A percentile compares a stretch with the other conserved stretches of the same genome.
Conservation (phyloP, 2,329 filamentous ascomycete species). For the Penicillium sp. region DNA sequence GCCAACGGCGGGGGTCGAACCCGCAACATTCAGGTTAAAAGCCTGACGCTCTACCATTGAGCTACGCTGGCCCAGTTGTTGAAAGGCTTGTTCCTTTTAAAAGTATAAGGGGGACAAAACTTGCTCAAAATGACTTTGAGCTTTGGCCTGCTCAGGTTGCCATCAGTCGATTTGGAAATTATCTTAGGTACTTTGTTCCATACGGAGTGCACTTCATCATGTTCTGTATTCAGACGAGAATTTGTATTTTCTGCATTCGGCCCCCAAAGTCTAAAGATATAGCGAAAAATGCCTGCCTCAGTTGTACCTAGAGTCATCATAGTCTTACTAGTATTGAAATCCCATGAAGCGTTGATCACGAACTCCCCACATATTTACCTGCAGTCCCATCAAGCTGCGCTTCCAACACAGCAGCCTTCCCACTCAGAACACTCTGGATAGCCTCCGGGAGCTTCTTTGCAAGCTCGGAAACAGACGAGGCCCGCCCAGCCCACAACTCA, state of each 20-base stretch:
- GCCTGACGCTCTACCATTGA: background rate
- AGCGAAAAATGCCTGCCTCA: too few relatives aligned
- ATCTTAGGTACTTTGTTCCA: too few relatives aligned
- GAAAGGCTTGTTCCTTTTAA: background rate
- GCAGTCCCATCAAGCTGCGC: conserved; percentile 55
- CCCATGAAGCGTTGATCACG: background rate
- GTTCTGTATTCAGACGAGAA: too few relatives aligned
- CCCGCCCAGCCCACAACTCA: conserved; percentile 58
- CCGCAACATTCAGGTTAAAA: conserved; percentile 1
- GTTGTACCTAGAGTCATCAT: too few relatives aligned
- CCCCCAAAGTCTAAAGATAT: too few relatives aligned
- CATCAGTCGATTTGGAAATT: too few relatives aligned
- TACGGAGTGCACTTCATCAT: too few relatives aligned
- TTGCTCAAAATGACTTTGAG: too few relatives aligned
- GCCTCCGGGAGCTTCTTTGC: conserved; percentile 54
- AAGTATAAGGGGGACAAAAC: too few relatives aligned
- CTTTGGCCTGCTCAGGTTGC: too few relatives aligned
- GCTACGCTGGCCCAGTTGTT: background rate
- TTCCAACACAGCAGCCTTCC: conserved; percentile 61
- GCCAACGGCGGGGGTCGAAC: conserved; percentile 2
- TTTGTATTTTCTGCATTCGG: too few relatives aligned
- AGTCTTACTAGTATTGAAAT: too few relatives aligned
- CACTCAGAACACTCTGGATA: conserved; percentile 55
- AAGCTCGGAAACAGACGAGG: conserved; percentile 55
- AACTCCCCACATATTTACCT: conserved; percentile 48